Evolutionary conservation across 192 early-diverging fungal genomes (phyloP), one percentile per base, ranked within the genome.

Genomic region (Chytriomyces confervae): DNA sequence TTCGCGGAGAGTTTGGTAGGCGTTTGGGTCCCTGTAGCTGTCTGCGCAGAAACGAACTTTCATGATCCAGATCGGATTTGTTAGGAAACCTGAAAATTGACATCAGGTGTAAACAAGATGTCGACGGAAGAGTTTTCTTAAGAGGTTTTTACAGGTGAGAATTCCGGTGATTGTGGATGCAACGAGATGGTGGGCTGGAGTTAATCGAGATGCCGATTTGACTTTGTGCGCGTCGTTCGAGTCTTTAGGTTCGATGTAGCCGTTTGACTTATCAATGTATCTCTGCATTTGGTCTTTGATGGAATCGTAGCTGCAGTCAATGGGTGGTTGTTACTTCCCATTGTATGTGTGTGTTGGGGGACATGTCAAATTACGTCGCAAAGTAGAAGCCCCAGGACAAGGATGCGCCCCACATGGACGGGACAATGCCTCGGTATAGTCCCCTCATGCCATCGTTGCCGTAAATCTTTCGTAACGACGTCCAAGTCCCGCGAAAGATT

Each of bases 371-470:
- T 63, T 95, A 96, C 91, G 91, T 94, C 36, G 90, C 94, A 85
- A 99, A 98, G 77, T 98, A 99, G 23, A 99, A 81, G 2, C 96
- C 96, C 96, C 97, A 99, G 60, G 94, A 95, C 10, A 91, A 80
- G 11, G 94, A 93, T 36, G 95, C 91, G 1, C 96, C 97, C 11
- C 92, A 92, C 64, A 98, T 89, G 66, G 95, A 97, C 46, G 97
- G 91, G 0, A 89, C 74, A 1, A 99, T 74, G 9, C 96, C 97
- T 20, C 94, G 89, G 80, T 99, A 99, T 6, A 99, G 86, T 9
- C 94, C 95, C 20, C 84, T 78, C 1, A 88, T 50, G 16, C 89
- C 82, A 5, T 92, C 93, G 16, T 49, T 23, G 7, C 50, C 51
- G 24, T 62, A 23, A 60, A 78, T 78, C 27, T 10, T 44, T 44